These are phyloP conservation scores for Globisporangium cederbergense DNA, from an alignment of 352 stramenopile genomes.

Conservation along the genomic window DNA sequence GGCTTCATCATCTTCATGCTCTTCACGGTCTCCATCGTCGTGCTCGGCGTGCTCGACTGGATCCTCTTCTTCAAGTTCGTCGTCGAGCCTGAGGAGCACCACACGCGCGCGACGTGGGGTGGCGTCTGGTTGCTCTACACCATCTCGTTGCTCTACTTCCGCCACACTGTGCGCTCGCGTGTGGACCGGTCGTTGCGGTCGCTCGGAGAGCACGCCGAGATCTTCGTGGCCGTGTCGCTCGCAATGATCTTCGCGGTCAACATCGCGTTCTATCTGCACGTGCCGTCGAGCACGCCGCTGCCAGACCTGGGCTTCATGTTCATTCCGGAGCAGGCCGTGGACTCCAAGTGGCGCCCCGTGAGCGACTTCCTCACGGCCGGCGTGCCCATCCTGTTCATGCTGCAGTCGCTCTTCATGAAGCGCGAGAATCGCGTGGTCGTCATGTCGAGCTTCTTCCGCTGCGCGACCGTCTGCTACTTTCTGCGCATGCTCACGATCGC, in stretches of 20 bases:
- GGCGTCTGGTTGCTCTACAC: conserved; percentile 52
- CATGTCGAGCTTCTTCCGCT: conserved; percentile 63
- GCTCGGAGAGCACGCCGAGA: conserved; percentile 58
- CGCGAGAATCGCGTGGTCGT: conserved; percentile 45
- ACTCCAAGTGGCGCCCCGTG: conserved; percentile 58
- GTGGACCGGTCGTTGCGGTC: conserved; percentile 36
- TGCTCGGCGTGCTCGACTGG: conserved; percentile 47
- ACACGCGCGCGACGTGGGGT: conserved; percentile 42
- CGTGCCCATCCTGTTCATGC: conserved; percentile 56
- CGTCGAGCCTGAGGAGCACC: conserved; percentile 42
- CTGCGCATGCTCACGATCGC: conserved; percentile 62
- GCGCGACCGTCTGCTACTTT: conserved; percentile 69
- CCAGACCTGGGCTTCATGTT: conserved; percentile 75
- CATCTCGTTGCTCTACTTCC: conserved; percentile 41
- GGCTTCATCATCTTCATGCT: conserved; percentile 44
- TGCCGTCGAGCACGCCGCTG: conserved; percentile 47
- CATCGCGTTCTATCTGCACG: conserved; percentile 70
- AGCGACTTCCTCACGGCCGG: conserved; percentile 64
- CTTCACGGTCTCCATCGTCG: conserved; percentile 38
- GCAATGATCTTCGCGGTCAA: conserved; percentile 71
- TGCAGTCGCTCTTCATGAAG: conserved; percentile 48
- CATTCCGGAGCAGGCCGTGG: conserved; percentile 54
- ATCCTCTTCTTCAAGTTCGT: conserved; percentile 70
- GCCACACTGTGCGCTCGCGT: conserved; percentile 36
- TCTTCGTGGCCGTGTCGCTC: conserved; percentile 63